These are phyloP conservation scores for Flaveria floridana DNA, from an alignment of 140 eudicot species.

Conservation along the genomic window DNA sequence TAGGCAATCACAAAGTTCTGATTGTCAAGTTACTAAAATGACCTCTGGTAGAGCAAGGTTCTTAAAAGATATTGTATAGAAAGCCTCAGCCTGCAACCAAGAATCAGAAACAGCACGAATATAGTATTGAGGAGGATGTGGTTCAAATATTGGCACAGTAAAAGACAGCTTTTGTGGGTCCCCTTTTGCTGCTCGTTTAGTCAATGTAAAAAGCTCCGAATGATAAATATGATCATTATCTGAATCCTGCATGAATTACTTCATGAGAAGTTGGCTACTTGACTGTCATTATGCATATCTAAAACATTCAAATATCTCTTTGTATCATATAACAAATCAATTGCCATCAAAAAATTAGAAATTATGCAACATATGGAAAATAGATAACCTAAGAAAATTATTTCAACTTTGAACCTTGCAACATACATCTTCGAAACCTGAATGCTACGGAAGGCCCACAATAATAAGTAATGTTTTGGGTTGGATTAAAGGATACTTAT, in stretches of 20 bases:
- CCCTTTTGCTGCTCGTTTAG: slow-evolving; percentile 78
- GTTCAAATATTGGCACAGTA: slow-evolving; percentile 96
- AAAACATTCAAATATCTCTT: neutral
- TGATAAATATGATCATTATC: slow-evolving; percentile 98
- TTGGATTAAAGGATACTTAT: neutral
- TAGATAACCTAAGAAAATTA: neutral
- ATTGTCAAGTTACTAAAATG: slow-evolving; percentile 10
- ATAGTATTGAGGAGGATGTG: slow-evolving; percentile 97
- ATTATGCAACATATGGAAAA: slow-evolving; percentile 2
- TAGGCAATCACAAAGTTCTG: neutral
- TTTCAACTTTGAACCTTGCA: neutral
- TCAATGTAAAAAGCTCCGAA: slow-evolving; percentile 89
- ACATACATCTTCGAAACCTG: neutral
- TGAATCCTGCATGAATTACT: slow-evolving; percentile 61
- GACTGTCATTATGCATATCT: neutral
- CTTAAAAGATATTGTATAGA: slow-evolving; percentile 79
- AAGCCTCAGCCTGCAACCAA: slow-evolving; percentile 91
- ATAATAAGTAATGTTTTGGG: neutral
- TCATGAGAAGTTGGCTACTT: slow-evolving; percentile 32
- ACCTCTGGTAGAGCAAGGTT: slow-evolving; percentile 97
- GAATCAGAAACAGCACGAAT: slow-evolving; percentile 97
- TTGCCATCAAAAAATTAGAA: neutral
- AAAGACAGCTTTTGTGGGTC: slow-evolving; percentile 96
- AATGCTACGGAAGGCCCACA: neutral
- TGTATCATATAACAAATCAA: neutral